phyloP scores from a whole-genome alignment of 2,329 filamentous ascomycete species.

The Aureobasidium vineae region DNA sequence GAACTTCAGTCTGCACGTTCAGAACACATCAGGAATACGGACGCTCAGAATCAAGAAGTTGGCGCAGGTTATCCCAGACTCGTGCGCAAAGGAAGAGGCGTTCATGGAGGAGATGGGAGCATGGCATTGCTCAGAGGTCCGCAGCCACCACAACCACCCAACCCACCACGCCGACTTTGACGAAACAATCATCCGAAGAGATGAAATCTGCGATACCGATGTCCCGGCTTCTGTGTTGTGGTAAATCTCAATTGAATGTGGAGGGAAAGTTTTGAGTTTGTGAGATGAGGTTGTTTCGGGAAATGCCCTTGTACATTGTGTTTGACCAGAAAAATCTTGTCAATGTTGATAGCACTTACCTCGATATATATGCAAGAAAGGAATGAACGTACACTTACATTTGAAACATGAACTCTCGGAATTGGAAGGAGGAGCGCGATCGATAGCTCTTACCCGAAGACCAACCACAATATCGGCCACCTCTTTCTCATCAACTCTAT shows the following conservation, averaged over 20 bases:
- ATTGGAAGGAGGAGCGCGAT: background rate
- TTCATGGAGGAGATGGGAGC: background rate
- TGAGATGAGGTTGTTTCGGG: background rate
- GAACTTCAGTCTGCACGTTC: background rate
- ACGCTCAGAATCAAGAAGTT: background rate
- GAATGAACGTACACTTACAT: background rate
- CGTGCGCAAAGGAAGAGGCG: background rate
- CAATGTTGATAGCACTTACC: background rate
- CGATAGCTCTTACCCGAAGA: background rate
- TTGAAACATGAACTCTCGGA: background rate
- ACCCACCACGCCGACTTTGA: background rate
- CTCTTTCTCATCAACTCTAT: background rate
- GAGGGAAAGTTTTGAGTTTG: background rate
- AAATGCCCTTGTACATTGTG: background rate
- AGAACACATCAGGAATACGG: background rate
- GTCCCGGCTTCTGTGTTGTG: background rate
- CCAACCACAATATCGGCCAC: background rate
- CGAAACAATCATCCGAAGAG: background rate
- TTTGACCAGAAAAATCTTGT: background rate
- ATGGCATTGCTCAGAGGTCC: background rate
- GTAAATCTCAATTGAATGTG: background rate
- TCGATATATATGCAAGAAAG: too few species aligned
- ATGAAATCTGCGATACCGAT: background rate
- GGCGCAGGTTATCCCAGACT: background rate
- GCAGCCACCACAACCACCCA: background rate